Base-by-base conservation (phyloP, 1,139 yeast species). In the Suhomyces ambrosiae region DNA sequence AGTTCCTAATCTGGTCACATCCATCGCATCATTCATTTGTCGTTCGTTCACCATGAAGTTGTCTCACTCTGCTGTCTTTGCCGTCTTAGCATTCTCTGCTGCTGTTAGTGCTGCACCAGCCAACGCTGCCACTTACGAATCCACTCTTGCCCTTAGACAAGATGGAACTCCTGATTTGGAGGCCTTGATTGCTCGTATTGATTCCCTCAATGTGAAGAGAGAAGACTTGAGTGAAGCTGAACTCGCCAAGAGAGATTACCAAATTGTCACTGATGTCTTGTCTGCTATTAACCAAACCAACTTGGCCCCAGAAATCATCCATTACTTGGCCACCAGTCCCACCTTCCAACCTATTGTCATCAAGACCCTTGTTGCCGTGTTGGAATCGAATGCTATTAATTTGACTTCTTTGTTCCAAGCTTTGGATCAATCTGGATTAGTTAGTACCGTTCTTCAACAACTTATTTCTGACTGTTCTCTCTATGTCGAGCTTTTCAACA, bases 211-310 rank as follows among this genome's bases (percentile, higher is more conserved):
- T 39, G 41, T 49, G 12, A 65, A 65, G 49, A 64, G 74, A 50
- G 68, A 63, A 34, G 60, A 54, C 23, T 46, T 59, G 24, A 55
- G 57, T 27, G 41, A 33, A 15, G 59, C 50, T 18, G 48, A 47
- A 10, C 26, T 53, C n/a, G 30, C 47, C 25, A 50, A 53, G 40
- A 46, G 53, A 42, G 52, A 68, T 41, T 61, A 63, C 45, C 53
- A 58, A 41, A 61, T 71, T 45, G 75, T 70, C 31, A 71, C 76
- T 37, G 60, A 64, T 40, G 70, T 70, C 10, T 68, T 71, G 47
- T 46, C 64, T 11, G 66, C 71, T 30, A 56, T 71, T 33, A 60
- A 68, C 42, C 61, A 67, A 43, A 60, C 75, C 30, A 55, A 65
- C 31, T 56, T 68, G 42, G 69, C 74, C 10, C 73, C 74, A 32